Evolutionary conservation across 2,329 filamentous ascomycete genomes (phyloP), one percentile per base, ranked within the genome.

Genomic region (Xylaria hypoxylon): DNA sequence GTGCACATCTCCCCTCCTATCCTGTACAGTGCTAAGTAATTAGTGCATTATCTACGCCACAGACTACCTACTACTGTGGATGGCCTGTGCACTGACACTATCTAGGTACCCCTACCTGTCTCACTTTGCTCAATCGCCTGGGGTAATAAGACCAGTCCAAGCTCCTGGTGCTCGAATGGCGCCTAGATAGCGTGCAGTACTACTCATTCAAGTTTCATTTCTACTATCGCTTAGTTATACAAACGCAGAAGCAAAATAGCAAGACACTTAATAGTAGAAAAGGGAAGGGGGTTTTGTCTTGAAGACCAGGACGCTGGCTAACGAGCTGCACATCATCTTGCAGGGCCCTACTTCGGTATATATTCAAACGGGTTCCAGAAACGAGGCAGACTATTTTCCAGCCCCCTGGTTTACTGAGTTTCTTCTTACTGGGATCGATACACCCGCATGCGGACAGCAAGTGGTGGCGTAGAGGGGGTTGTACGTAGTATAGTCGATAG

Each of bases 301-400:
- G 47, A 17, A 51, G 47, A 51, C 33, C 17, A 11, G 15, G 35
- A 28, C n/a, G n/a, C 4, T 38, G 42, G 28, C 50, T 48, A n/a
- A 50, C 26, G 11, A 22, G 26, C 45, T 63, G 61, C 61, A 63
- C 53, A 63, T 63, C 61, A 63, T 63, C 61, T 33, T 19, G 53
- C 53, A 44, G 47, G 15, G 52, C 59, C 59, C 24, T 50, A 51
- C 26, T 33, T 51, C 26, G 47, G 47, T 51, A 51, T 17, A 47
- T 26, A 13, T 19, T 47, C 31, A 5, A 42, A 42, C 13, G 40
- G 52, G 44, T 31, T 45, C 28, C 13, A 61, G 56, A 40, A 47
- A 60, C 33, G 11, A 33, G 44, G 33, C 19, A 17, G 22, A 11
- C 55, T 58, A n/a, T 58, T 26, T 58, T 26, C 28, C 26, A 19